Base-by-base conservation (phyloP, 1,284 basidiomycete species). In the Chalciporus sp. region DNA sequence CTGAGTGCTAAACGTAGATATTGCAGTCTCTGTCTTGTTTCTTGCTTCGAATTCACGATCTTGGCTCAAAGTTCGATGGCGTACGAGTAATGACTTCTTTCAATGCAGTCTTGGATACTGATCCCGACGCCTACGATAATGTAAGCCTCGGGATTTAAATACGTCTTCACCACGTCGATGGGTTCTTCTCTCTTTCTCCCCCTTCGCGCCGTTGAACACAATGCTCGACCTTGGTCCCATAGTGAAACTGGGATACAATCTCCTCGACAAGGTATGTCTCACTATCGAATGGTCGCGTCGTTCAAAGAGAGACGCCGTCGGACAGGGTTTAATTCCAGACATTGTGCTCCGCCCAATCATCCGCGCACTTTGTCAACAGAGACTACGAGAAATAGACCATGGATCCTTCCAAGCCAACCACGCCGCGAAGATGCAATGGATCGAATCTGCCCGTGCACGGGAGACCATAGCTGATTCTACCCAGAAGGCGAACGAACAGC, bases 401-500 rank as follows among this genome's bases (percentile, higher is more conserved):
- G 83, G 85, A 2, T 82, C 81, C 0, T 77, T 88, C 43, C 81
- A 82, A 50, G 77, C 77, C n/a, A 85, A 85, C 61, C 82, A 87
- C 71, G 78, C 76, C 1, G 79, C 80, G 17, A 91, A 91, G 66
- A 85, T 88, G 80, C 72, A 76, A 50, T 84, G 79, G 77, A 81
- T 85, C 37, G 81, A 81, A 57, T 74, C 72, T 17, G 78, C 83
- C 14, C 75, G 78, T n/a, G 72, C 74, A 0, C 71, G 81, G 23
- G 66, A 62, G 11, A 76, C 77, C 20, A 90, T 91, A 54, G 88
- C 88, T 2, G 86, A 85, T 60, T 74, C 84, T 14, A 80, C 86
- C 7, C 80, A 84, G 33, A 88, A 86, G 64, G 89, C 88, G 31
- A 92, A 92, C 61, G 81, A 89, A 61, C 88, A 91, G 68, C 88